Conservation (phyloP, 2,329 filamentous ascomycete genomes). For the Penicillium palitans region DNA sequence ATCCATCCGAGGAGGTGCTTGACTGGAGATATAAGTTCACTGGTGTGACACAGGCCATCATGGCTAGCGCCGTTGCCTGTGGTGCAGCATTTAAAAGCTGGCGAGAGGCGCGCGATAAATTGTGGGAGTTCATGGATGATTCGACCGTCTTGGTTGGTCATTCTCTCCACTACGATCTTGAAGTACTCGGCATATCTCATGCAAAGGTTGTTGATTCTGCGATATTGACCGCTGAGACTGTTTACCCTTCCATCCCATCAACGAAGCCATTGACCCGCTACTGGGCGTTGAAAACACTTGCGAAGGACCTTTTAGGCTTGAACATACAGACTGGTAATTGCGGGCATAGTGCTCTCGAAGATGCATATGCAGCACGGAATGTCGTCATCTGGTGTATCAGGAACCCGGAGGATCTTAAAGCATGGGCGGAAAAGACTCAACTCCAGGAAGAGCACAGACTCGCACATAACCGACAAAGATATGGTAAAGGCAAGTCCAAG, state of each 20-base stretch:
- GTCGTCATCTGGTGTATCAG: slow-evolving; percentile 11
- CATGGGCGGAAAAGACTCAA: slow-evolving; percentile 3
- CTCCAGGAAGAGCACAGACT: slow-evolving; percentile 2
- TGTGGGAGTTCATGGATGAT: slow-evolving; percentile 8
- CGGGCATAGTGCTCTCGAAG: slow-evolving; percentile 11
- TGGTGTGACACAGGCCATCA: slow-evolving; percentile 5
- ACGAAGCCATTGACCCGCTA: slow-evolving; percentile 4
- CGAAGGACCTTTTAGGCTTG: slow-evolving; percentile 6
- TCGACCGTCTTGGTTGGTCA: slow-evolving; percentile 11
- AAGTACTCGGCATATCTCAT: slow-evolving; percentile 11
- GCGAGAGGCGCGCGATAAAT: slow-evolving; percentile 8
- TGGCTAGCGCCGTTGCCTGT: slow-evolving; percentile 5
- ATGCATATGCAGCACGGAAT: slow-evolving; percentile 10
- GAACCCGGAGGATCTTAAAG: slow-evolving; percentile 9
- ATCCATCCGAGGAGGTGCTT: slow-evolving; percentile 2
- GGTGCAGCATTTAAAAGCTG: slow-evolving; percentile 9
- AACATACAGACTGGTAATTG: not conserved
- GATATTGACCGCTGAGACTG: slow-evolving; percentile 3
- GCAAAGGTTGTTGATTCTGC: slow-evolving; percentile 9
- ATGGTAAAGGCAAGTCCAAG: not conserved
- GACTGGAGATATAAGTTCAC: slow-evolving; percentile 8
- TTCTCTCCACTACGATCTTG: slow-evolving; percentile 11
- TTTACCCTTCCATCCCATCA: slow-evolving; percentile 3
- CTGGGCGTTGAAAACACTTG: slow-evolving; percentile 10
- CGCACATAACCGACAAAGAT: not conserved